Percentiles rank a stretch among this genome's conserved stretches.
Conservation (phyloP, 2,329 filamentous ascomycete species). For the Byssochlamys sp. region DNA sequence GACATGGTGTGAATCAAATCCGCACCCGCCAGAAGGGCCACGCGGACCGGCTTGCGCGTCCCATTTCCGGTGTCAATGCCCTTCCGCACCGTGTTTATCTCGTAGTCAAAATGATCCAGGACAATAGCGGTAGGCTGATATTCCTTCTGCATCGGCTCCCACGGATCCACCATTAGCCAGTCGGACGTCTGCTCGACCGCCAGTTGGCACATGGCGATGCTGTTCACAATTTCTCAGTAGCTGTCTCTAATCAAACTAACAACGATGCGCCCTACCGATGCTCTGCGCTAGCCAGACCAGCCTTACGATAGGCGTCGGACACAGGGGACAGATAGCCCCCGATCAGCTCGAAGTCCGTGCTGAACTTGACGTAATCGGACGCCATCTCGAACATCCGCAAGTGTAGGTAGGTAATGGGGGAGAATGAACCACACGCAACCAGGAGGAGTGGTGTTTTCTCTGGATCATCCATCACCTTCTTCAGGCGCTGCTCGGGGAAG, state of each 20-base stretch:
- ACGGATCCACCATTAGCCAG: slow-evolving; percentile 79
- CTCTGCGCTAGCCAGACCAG: slow-evolving; percentile 61
- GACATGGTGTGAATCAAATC: slow-evolving; percentile 68
- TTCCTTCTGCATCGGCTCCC: slow-evolving; percentile 74
- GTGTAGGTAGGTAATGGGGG: slow-evolving; percentile 59
- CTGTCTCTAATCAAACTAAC: not conserved
- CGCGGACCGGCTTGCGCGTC: slow-evolving; percentile 55
- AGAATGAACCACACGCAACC: slow-evolving; percentile 53
- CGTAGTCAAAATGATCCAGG: slow-evolving; percentile 80
- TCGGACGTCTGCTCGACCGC: slow-evolving; percentile 62
- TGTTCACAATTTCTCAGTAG: slow-evolving; percentile 15
- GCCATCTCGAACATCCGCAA: slow-evolving; percentile 62
- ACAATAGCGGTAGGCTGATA: slow-evolving; percentile 86
- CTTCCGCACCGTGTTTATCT: slow-evolving; percentile 70
- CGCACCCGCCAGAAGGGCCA: slow-evolving; percentile 72
- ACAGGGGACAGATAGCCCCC: slow-evolving; percentile 79
- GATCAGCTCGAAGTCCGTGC: slow-evolving; percentile 70
- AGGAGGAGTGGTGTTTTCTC: slow-evolving; percentile 40
- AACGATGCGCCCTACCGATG: slow-evolving; percentile 44
- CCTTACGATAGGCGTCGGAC: slow-evolving; percentile 68
- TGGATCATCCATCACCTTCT: slow-evolving; percentile 38
- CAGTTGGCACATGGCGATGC: slow-evolving; percentile 75
- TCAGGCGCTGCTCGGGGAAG: slow-evolving; percentile 37
- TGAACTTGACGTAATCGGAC: slow-evolving; percentile 66
- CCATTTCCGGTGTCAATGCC: slow-evolving; percentile 64